Conservation (phyloP, 306 rosid species). For the Gillenia trifoliata region DNA sequence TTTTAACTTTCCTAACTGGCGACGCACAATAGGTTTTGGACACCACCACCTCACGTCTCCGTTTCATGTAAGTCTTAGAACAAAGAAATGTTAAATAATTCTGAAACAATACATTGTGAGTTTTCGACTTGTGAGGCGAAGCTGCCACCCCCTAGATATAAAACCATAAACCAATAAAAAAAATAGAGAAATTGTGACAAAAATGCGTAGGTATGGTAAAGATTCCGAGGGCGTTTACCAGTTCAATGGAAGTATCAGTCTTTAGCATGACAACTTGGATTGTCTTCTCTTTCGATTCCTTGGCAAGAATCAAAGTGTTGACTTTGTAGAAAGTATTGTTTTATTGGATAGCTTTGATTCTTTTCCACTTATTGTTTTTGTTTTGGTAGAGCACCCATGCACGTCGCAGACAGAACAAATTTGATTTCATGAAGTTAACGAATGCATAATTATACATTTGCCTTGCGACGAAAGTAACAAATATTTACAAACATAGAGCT, state of each 20-base stretch:
- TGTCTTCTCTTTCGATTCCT: not conserved
- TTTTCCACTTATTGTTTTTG: not conserved
- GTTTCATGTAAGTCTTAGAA: not conserved
- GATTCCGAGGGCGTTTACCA: not conserved
- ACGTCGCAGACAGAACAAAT: not conserved
- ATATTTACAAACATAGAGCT: constrained; percentile 23
- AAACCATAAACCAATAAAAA: not conserved
- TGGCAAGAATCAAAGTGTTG: not conserved
- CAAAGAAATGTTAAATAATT: not conserved
- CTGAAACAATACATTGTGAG: not conserved
- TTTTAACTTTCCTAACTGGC: too few relatives aligned
- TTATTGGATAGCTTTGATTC: not conserved
- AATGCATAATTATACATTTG: constrained; percentile 23
- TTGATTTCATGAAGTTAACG: not conserved
- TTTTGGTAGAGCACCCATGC: not conserved
- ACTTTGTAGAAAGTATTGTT: not conserved
- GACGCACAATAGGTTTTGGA: too few relatives aligned
- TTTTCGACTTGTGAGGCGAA: not conserved
- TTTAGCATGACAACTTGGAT: not conserved
- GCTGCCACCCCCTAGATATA: not conserved
- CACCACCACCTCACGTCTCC: too few relatives aligned
- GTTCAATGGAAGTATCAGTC: not conserved
- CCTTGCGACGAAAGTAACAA: not conserved
- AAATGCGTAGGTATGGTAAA: not conserved
- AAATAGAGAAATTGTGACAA: not conserved